phyloP scores from a whole-genome alignment of 192 early-diverging fungal species.

The Podila epigama region DNA sequence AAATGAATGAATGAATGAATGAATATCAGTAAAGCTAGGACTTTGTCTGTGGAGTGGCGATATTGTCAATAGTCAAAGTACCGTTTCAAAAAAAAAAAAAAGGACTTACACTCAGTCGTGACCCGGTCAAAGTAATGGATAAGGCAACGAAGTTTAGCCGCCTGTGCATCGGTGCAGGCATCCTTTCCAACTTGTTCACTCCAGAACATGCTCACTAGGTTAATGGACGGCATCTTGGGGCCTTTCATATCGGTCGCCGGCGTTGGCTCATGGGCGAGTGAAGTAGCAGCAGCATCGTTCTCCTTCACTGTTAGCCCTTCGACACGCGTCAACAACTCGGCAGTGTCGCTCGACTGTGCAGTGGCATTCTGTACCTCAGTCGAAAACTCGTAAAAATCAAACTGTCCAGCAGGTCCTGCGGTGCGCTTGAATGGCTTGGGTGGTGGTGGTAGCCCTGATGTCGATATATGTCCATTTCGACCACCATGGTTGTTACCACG shows the following conservation, averaged over 20 bases:
- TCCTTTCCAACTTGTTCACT: constrained; percentile 13
- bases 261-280: background rate
- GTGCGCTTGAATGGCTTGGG: constrained; percentile 20
- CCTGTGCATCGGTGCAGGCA: constrained; percentile 31
- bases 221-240: constrained; percentile 37
- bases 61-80: no score
- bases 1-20: no score
- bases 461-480: background rate
- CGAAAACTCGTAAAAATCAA: constrained; percentile 29
- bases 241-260: background rate
- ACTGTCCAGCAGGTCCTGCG: constrained; percentile 22
- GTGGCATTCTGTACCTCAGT: background rate
- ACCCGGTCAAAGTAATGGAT: constrained; percentile 47
- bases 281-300: background rate
- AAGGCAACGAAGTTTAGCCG: constrained; percentile 35
- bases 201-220: constrained; percentile 47
- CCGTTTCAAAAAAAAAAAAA: background rate
- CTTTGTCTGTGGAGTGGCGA: no score
- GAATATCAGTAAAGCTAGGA: no score
- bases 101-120: constrained; percentile 35
- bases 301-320: constrained; percentile 11
- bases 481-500: constrained; percentile 3
- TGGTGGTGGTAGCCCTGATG: background rate
- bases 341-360: background rate
- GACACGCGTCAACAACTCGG: constrained; percentile 4